phyloP scores from a whole-genome alignment of 2,329 filamentous ascomycete genomes.

The Alternaria ethzedia region DNA sequence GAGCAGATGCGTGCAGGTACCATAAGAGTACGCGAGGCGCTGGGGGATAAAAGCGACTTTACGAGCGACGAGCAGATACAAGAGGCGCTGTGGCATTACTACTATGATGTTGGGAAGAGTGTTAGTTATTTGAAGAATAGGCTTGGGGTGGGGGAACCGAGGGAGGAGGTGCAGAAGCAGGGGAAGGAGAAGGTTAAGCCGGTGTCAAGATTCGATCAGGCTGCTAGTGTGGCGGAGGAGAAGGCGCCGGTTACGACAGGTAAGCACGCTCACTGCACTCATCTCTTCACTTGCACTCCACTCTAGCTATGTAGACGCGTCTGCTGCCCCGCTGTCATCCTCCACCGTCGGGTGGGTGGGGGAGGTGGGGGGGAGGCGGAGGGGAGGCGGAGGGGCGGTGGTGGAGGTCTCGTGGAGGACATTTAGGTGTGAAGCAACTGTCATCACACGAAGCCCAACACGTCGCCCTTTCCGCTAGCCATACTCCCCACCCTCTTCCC shows the following conservation, averaged over 20 bases:
- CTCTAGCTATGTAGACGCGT: constrained; percentile 18
- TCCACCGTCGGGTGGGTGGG: too few relatives aligned
- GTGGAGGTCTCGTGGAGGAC: too few relatives aligned
- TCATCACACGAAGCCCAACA: too few relatives aligned
- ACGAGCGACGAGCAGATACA: constrained; percentile 77
- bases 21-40: constrained; percentile 66
- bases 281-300: constrained; percentile 14
- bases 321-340: constrained; percentile 12
- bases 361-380: too few relatives aligned
- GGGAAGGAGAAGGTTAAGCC: too few relatives aligned
- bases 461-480: too few relatives aligned
- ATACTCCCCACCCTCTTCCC: too few relatives aligned
- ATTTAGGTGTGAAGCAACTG: too few relatives aligned
- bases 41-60: constrained; percentile 65
- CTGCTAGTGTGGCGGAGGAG: constrained; percentile 46
- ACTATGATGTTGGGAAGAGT: constrained; percentile 88
- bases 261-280: constrained; percentile 48
- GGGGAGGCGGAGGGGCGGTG: too few relatives aligned
- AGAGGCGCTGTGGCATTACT: constrained; percentile 94
- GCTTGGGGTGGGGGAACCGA: constrained; percentile 25
- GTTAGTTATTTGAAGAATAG: constrained; percentile 78
- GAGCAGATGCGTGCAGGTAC: constrained; percentile 70
- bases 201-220: constrained; percentile 53
- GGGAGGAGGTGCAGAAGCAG: too few relatives aligned
- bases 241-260: constrained; percentile 52